Base-by-base conservation (phyloP, 345 rosid genomes). In the Leavenworthia alabamica region DNA sequence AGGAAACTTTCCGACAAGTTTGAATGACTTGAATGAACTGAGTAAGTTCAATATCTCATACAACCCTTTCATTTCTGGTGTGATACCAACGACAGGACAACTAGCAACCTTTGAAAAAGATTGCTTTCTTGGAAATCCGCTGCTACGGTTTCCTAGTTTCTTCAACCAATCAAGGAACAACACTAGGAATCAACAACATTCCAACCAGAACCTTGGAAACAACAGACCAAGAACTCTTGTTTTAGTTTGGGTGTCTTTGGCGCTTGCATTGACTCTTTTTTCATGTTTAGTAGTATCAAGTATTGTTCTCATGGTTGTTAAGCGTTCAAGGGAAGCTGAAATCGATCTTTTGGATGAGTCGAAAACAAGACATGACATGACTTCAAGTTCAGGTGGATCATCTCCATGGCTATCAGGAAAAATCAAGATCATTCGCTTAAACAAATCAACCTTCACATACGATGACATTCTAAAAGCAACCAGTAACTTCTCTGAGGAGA, bases 401-500 rank as follows among this genome's bases (percentile, higher is more conserved):
- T 91, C 94, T 5, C 83, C 84, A 0, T 87, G 93, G 86, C 35
- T 79, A 27, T 88, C 92, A 6, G 96, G 85, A 42, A 79, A 81
- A 12, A 75, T 86, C 27, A 80, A 81, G 68, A 86, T 92, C 62
- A 83, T 92, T 47, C 95, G 83, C 36, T 66, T 92, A 48, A 93
- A 81, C 56, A 92, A 81, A 66, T 81, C 72, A 49, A 83, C 90
- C 27, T 92, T 92, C 74, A 92, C 96, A 23, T 79, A 89, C 29
- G 53, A 82, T 24, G 96, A 89, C 62, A 89, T 92, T 46, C 68
- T 92, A 60, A 89, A 83, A 72, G 96, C 98, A 23, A 89, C 98
- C 7, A 44, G 80, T 13, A 83, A 77, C 44, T 92, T 92, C 73
- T 81, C 96, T 0, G 89, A 89, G 17, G 70, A 70, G 17, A 84